Evolutionary conservation across 1,284 basidiomycete species (phyloP).

Genomic region (Bjerkandera adusta): DNA sequence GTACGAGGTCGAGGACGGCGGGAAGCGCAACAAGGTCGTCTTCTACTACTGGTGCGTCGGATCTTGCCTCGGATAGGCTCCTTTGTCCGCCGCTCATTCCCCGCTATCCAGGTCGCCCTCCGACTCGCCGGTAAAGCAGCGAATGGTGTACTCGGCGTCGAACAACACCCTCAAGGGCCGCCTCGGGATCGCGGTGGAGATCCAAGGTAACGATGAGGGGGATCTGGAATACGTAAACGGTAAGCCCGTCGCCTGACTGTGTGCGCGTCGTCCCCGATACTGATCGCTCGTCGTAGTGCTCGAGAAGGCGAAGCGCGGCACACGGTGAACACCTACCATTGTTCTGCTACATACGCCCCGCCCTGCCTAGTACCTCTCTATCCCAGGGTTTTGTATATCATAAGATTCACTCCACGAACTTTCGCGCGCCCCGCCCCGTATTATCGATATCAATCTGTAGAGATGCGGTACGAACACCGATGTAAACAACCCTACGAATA

Average conservation of each 20-base stretch:
- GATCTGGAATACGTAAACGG: conserved; percentile 80
- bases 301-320: conserved; percentile 10
- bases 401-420: conserved; percentile 7
- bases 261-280: background rate
- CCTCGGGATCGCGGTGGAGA: conserved; percentile 49
- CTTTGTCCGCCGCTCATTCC: background rate
- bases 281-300: background rate
- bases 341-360: background rate
- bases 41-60: conserved; percentile 83
- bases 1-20: conserved; percentile 77
- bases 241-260: conserved; percentile 41
- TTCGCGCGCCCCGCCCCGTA: conserved; percentile 2
- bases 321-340: conserved; percentile 5
- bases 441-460: conserved; percentile 9
- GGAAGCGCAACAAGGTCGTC: conserved; percentile 88
- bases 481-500: conserved; percentile 5
- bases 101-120: conserved; percentile 77
- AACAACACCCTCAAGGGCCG: conserved; percentile 58
- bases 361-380: background rate
- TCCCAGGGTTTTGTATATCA: background rate
- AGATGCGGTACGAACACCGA: conserved; percentile 8
- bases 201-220: conserved; percentile 84
- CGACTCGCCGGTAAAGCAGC: conserved; percentile 82
- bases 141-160: conserved; percentile 96
- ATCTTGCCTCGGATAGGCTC: background rate